These are phyloP conservation scores for Diospyros kaki DNA, from an alignment of 148 eudicot genomes.

Conservation along the genomic window DNA sequence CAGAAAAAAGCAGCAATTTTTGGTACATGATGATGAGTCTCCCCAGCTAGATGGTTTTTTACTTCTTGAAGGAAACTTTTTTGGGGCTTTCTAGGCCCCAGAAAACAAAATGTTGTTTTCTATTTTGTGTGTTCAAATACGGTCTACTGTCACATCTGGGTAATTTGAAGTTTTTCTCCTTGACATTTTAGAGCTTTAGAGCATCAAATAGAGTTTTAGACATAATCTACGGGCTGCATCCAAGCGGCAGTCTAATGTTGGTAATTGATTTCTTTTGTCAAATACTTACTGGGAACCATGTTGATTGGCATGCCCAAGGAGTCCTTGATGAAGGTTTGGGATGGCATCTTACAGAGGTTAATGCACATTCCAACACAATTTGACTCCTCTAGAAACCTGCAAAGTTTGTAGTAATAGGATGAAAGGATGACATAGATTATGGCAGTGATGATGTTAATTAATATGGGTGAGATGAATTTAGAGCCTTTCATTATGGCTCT, in stretches of 20 bases:
- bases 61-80: too few relatives aligned
- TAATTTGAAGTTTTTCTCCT: too few relatives aligned
- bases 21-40: too few relatives aligned
- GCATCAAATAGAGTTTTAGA: too few relatives aligned
- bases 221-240: not conserved
- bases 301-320: conserved; percentile 62
- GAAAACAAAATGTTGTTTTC: too few relatives aligned
- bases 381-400: conserved; percentile 82
- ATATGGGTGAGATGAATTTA: too few relatives aligned
- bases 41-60: too few relatives aligned
- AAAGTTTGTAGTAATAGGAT: not conserved
- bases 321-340: conserved; percentile 71
- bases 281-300: conserved; percentile 88
- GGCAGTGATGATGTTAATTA: conserved; percentile 9
- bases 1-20: too few relatives aligned
- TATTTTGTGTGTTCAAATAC: too few relatives aligned
- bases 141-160: too few relatives aligned
- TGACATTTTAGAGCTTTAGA: too few relatives aligned
- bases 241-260: not conserved
- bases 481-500: not conserved
- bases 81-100: too few relatives aligned
- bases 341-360: conserved; percentile 87
- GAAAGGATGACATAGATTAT: not conserved
- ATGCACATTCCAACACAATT: conserved; percentile 92
- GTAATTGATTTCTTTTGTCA: not conserved